Evolutionary conservation across 1,284 basidiomycete genomes (phyloP).

Genomic region (Cutaneotrichosporon cutaneum): DNA sequence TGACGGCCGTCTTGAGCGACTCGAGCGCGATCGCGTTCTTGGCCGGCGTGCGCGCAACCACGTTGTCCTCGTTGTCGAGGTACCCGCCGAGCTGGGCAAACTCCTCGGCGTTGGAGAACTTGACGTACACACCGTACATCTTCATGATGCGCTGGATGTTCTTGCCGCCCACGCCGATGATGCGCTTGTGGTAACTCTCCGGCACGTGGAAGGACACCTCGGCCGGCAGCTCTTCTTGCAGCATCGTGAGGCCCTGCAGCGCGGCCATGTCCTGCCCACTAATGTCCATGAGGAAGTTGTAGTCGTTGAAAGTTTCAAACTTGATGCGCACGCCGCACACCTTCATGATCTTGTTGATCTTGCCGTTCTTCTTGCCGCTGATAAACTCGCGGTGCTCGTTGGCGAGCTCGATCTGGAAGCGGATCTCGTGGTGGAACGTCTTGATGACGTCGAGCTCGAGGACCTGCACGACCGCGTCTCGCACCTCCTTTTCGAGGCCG

Average conservation of each 20-base stretch:
- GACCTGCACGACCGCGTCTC: slow-evolving; percentile 78
- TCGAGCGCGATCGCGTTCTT: slow-evolving; percentile 97
- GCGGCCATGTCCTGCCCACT: slow-evolving; percentile 77
- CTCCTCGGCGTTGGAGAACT: slow-evolving; percentile 98
- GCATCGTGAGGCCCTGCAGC: slow-evolving; percentile 79
- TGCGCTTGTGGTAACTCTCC: slow-evolving; percentile 97
- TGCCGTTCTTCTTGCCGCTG: slow-evolving; percentile 96
- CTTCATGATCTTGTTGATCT: slow-evolving; percentile 99
- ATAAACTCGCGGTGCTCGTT: slow-evolving; percentile 99
- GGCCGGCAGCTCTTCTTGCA: slow-evolving; percentile 97
- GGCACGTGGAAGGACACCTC: slow-evolving; percentile 99
- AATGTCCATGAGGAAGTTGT: slow-evolving; percentile 97
- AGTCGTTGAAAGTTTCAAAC: slow-evolving; percentile 96
- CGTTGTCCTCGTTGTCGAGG: slow-evolving; percentile 97
- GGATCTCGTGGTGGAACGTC: slow-evolving; percentile 88
- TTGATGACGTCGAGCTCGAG: slow-evolving; percentile 89
- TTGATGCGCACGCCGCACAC: slow-evolving; percentile 95
- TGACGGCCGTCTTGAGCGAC: slow-evolving; percentile 91
- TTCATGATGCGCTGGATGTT: slow-evolving; percentile 99
- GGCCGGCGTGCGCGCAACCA: slow-evolving; percentile 92
- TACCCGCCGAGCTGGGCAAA: slow-evolving; percentile 93
- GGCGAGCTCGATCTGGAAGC: slow-evolving; percentile 96
- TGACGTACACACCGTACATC: slow-evolving; percentile 98
- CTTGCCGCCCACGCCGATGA: slow-evolving; percentile 96
- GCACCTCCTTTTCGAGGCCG: slow-evolving; percentile 90